These are phyloP conservation scores for Sextonia rubra DNA, from an alignment of 164 flowering plant species.

Conservation along the genomic window DNA sequence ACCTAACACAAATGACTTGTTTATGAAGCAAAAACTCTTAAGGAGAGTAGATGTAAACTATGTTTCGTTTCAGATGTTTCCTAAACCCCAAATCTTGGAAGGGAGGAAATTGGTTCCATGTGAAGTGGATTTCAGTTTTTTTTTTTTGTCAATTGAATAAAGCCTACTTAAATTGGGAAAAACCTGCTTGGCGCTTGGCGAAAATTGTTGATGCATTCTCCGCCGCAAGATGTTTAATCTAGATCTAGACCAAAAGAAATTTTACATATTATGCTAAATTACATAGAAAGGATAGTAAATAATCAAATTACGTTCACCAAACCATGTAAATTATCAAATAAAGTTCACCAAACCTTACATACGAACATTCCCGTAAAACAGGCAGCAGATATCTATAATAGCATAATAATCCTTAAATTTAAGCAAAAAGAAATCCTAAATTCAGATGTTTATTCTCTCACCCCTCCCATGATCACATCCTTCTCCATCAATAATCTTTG, in stretches of 20 bases:
- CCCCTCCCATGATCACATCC: slow-evolving; percentile 1
- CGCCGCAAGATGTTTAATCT: not conserved
- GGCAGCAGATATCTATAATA: not conserved
- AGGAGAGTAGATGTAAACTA: not conserved
- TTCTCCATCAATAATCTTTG: not conserved
- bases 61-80: not conserved
- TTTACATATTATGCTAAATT: not conserved
- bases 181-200: not conserved
- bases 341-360: not conserved
- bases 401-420: not conserved
- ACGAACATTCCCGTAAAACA: not conserved
- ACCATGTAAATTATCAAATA: not conserved
- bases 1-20: not conserved
- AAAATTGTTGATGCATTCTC: not conserved
- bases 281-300: not conserved
- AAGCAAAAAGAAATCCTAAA: slow-evolving; percentile 3
- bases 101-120: not conserved
- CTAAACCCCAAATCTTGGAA: not conserved
- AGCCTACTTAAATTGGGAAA: not conserved
- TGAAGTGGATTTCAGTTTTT: not conserved
- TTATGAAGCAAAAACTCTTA: not conserved
- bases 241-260: not conserved
- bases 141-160: not conserved
- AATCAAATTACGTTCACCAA: not conserved
- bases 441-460: not conserved